Base-by-base conservation (phyloP, 177 flowering plant genomes). In the Tripterygium wilfordii region DNA sequence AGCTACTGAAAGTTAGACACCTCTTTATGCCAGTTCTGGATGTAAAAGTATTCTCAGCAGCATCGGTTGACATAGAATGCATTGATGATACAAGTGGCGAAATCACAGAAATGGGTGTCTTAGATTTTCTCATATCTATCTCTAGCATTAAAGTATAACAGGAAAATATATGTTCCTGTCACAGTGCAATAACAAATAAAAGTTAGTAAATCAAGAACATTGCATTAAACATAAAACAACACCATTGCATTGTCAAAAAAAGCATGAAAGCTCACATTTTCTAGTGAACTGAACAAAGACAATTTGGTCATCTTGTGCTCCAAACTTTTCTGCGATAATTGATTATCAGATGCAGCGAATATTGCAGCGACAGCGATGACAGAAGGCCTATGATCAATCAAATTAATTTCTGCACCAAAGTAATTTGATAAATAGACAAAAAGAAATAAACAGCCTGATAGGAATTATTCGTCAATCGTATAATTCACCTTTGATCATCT, bases 291-390 rank as follows among this genome's bases (percentile, higher is more conserved):
- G 64, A 61, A 68, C 17, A 51, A 60, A 20, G 76, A 29, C 25
- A 83, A 53, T 16, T 39, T 22, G 17, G 54, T 57, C 64, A 78
- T 58, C 75, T 77, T 77, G 12, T 53, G 30, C 27, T 70, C 84
- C 53, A 81, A 18, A 30, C 57, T 33, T 56, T 62, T 42, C 49
- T 56, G 68, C 8, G 74, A 66, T 46, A 78, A 51, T 31, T 44
- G 45, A 45, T 33, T 44, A 68, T 72, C 69, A 14, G 31, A 61
- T 20, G 84, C 77, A 24, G 67, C 77, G 46, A 88, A 61, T 14
- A 77, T 69, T 25, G 92, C 83, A 1, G 92, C 88, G 3, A 70
- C 77, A 14, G 89, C 92, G 32, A 89, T 61, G 12, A 65, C 36
- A 6, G 87, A 83, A 8, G 89, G 88, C 10, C 79, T 63, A 63